Conservation (phyloP, 2,329 filamentous ascomycete species). For the Acephala macrosclerotiorum region DNA sequence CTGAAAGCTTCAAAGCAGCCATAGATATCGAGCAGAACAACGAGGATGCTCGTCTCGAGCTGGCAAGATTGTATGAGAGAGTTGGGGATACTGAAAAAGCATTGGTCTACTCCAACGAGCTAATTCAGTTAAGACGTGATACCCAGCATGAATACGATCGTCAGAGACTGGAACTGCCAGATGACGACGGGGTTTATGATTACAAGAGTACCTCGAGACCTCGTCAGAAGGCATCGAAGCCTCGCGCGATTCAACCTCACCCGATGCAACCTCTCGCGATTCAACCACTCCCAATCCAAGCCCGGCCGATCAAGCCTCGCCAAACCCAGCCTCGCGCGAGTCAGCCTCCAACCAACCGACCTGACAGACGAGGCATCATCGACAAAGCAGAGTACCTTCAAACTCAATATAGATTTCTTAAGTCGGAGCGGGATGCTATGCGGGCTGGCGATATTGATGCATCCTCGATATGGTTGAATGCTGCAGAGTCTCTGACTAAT, state of each 20-base stretch:
- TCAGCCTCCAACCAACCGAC: background rate
- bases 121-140: constrained; percentile 61
- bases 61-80: constrained; percentile 86
- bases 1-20: constrained; percentile 78
- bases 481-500: constrained; percentile 65
- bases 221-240: background rate
- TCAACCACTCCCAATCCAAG: background rate
- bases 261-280: constrained; percentile 3
- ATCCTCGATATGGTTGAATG: constrained; percentile 60
- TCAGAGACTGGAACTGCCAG: constrained; percentile 25
- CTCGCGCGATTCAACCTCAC: constrained; percentile 2
- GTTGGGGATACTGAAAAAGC: constrained; percentile 78
- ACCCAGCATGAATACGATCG: constrained; percentile 26
- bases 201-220: too few relatives aligned
- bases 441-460: constrained; percentile 37
- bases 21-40: constrained; percentile 75
- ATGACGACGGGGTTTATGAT: background rate
- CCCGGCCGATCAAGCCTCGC: too few relatives aligned
- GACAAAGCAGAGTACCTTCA: constrained; percentile 41
- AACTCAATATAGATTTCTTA: constrained; percentile 50
- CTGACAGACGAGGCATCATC: constrained; percentile 23
- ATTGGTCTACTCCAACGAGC: constrained; percentile 77
- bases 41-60: constrained; percentile 78
- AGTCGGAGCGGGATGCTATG: constrained; percentile 48
- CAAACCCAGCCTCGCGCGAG: background rate